Percentiles rank a stretch among this genome's conserved stretches.
Conservation (phyloP, 1,284 basidiomycete genomes). For the Pseudozyma sp. region DNA sequence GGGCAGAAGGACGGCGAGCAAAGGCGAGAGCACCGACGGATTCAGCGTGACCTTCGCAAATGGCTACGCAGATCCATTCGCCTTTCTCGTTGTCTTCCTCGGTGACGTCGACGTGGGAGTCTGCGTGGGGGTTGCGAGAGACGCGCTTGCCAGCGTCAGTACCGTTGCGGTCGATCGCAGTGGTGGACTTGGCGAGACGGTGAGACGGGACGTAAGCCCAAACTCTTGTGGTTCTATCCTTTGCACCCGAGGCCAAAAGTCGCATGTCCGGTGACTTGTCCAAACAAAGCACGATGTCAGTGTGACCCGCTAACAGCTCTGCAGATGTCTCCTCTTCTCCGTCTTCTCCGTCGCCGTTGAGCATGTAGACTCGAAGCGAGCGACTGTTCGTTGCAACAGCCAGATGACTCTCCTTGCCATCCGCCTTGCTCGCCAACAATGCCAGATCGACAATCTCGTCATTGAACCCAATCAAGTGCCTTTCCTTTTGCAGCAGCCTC, state of each 20-base stretch:
- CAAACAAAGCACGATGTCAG: constrained; percentile 89
- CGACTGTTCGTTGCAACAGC: constrained; percentile 96
- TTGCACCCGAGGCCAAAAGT: constrained; percentile 89
- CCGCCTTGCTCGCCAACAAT: constrained; percentile 34
- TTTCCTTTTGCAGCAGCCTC: constrained; percentile 72
- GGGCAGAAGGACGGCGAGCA: constrained; percentile 39
- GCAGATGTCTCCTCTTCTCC: constrained; percentile 51
- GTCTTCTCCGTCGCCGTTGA: constrained; percentile 41
- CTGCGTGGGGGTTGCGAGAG: background rate
- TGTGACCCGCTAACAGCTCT: constrained; percentile 73
- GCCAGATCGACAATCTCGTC: constrained; percentile 94
- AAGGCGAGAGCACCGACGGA: constrained; percentile 91
- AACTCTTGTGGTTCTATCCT: constrained; percentile 87
- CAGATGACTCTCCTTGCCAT: constrained; percentile 76
- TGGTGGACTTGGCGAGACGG: constrained; percentile 2
- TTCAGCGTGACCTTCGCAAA: constrained; percentile 94
- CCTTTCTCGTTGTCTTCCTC: constrained; percentile 1
- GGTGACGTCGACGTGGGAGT: background rate
- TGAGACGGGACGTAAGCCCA: constrained; percentile 74
- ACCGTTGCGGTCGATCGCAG: background rate
- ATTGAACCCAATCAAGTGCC: constrained; percentile 93
- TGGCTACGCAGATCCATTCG: constrained; percentile 82
- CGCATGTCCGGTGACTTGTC: constrained; percentile 77
- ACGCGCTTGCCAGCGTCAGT: constrained; percentile 23
- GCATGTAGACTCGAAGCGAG: constrained; percentile 84